Percentiles rank a stretch among this genome's conserved stretches.
These are phyloP conservation scores for Clitopilus hobsonii DNA, from an alignment of 768 basidiomycete genomes.

Conservation along the genomic window DNA sequence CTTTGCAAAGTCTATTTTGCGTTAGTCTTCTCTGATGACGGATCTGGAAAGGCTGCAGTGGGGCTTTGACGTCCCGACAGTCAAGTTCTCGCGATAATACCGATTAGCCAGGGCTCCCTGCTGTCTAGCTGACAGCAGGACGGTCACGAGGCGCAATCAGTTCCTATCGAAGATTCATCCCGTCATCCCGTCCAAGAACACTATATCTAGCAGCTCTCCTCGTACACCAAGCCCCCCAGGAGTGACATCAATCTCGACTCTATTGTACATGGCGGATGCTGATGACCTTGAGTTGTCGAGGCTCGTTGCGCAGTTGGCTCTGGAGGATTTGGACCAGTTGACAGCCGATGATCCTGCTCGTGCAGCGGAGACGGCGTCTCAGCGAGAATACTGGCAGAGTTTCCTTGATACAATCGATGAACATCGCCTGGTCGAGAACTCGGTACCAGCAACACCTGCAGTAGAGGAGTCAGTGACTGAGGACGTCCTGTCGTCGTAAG, in stretches of 20 bases:
- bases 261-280: not conserved
- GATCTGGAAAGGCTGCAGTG: too few relatives aligned
- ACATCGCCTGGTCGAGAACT: conserved; percentile 16
- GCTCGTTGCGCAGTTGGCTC: not conserved
- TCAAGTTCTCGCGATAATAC: too few relatives aligned
- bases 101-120: too few relatives aligned
- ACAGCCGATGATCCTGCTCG: not conserved
- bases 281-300: not conserved
- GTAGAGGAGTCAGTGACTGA: not conserved
- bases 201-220: too few relatives aligned
- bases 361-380: not conserved
- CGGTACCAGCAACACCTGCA: not conserved
- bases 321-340: not conserved
- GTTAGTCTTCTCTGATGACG: too few relatives aligned
- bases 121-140: too few relatives aligned
- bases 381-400: not conserved
- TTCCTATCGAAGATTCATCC: too few relatives aligned
- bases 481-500: not conserved
- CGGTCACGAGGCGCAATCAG: too few relatives aligned
- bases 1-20: too few relatives aligned
- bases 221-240: too few relatives aligned
- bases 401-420: not conserved
- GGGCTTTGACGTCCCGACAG: too few relatives aligned
- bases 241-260: not conserved
- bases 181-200: too few relatives aligned